phyloP scores from a whole-genome alignment of 176 grass and related monocot species.

The Carex littledalei region DNA sequence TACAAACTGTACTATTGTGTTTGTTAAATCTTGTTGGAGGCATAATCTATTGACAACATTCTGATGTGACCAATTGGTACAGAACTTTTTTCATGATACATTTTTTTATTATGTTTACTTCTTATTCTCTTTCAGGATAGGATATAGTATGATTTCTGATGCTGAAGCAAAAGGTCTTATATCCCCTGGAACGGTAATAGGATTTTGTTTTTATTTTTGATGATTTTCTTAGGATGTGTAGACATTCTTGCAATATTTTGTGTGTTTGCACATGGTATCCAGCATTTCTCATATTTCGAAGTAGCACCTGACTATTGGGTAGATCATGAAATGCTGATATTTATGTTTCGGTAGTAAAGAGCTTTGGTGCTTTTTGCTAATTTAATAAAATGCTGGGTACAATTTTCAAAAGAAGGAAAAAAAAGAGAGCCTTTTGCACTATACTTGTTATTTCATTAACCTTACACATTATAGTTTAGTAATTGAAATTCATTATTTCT shows the following conservation, averaged over 20 bases:
- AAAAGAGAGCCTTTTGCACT: neutral
- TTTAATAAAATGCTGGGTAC: neutral
- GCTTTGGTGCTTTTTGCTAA: neutral
- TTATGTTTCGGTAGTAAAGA: neutral
- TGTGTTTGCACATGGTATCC: neutral
- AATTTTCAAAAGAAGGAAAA: neutral
- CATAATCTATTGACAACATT: neutral
- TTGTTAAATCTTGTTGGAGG: neutral
- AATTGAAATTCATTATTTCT: neutral
- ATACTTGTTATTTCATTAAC: neutral
- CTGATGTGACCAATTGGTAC: neutral
- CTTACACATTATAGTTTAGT: neutral
- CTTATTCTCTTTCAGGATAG: conserved; percentile 58
- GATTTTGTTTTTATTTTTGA: neutral
- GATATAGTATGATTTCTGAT: conserved; percentile 82
- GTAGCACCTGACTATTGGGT: neutral
- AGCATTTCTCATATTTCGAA: neutral
- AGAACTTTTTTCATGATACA: neutral
- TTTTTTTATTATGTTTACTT: neutral
- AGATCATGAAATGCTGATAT: neutral
- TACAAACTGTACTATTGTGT: neutral
- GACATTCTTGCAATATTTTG: neutral
- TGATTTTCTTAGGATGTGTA: neutral
- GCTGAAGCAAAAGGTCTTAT: conserved; percentile 76
- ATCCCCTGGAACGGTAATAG: conserved; percentile 71